Percentiles rank a stretch among this genome's conserved stretches.
Evolutionary conservation across 2,329 filamentous ascomycete species (phyloP).

Genomic region (Didymella arachidicola): DNA sequence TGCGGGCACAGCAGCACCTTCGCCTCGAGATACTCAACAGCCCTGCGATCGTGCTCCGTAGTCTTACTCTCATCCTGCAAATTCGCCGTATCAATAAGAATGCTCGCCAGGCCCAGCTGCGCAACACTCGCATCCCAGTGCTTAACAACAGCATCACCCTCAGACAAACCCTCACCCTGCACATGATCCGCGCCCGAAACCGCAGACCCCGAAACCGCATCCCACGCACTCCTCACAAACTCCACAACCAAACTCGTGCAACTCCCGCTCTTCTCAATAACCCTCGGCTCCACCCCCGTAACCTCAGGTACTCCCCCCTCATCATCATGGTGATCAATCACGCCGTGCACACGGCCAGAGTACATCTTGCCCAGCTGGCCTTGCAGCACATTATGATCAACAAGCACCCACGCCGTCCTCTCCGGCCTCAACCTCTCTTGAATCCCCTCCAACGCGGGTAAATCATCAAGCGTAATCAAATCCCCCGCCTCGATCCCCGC

Average conservation of each 20-base stretch:
- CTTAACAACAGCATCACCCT: conserved; percentile 45
- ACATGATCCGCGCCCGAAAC: conserved; percentile 53
- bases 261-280: conserved; percentile 73
- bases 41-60: conserved; percentile 65
- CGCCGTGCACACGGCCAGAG: conserved; percentile 64
- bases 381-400: conserved; percentile 80
- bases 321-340: conserved; percentile 82
- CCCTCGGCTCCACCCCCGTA: conserved; percentile 60
- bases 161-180: conserved; percentile 50
- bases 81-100: conserved; percentile 76
- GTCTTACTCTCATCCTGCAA: conserved; percentile 68
- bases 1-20: conserved; percentile 55
- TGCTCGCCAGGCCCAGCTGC: conserved; percentile 71
- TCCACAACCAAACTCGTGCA: conserved; percentile 75
- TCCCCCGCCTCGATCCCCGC: conserved; percentile 67
- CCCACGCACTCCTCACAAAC: conserved; percentile 66
- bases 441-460: conserved; percentile 62
- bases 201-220: conserved; percentile 53
- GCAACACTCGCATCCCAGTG: conserved; percentile 67
- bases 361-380: conserved; percentile 66
- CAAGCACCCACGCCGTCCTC: conserved; percentile 73
- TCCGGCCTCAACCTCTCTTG: conserved; percentile 57
- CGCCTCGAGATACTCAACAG: conserved; percentile 66
- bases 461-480: conserved; percentile 70
- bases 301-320: conserved; percentile 64